Evolutionary conservation across 257 asterid species (phyloP).

Genomic region (Solanum stenotomum): DNA sequence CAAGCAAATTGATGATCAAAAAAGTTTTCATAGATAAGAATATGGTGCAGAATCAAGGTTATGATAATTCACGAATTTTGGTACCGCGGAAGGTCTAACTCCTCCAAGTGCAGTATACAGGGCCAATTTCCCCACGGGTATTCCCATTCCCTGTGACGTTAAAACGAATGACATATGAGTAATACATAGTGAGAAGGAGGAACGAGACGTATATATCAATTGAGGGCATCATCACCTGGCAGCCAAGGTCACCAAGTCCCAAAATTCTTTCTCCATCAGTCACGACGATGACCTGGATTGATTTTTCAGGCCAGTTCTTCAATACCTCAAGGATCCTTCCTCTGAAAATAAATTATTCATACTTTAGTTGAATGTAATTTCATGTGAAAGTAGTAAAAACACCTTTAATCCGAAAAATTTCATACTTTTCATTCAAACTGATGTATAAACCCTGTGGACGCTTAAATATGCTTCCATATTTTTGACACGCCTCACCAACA

Average conservation of each 20-base stretch:
- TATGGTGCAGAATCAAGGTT: background rate
- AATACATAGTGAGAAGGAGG: background rate
- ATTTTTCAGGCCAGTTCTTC: slow-evolving; percentile 67
- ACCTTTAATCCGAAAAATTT: background rate
- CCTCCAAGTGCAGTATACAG: slow-evolving; percentile 29
- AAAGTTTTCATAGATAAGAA: background rate
- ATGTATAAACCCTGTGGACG: slow-evolving; percentile 73
- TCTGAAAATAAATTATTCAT: slow-evolving; percentile 22
- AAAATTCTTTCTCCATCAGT: slow-evolving; percentile 70
- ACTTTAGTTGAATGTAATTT: background rate
- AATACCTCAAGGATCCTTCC: slow-evolving; percentile 61
- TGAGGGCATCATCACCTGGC: slow-evolving; percentile 33
- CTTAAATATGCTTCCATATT: slow-evolving; percentile 60
- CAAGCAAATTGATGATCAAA: background rate
- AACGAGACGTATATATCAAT: background rate
- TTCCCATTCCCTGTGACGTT: slow-evolving; percentile 22
- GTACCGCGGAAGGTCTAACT: slow-evolving; percentile 37
- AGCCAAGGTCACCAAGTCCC: slow-evolving; percentile 74
- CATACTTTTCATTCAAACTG: slow-evolving; percentile 62
- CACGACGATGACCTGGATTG: slow-evolving; percentile 59
- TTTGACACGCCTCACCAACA: slow-evolving; percentile 77
- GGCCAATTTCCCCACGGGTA: slow-evolving; percentile 22
- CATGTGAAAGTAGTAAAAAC: background rate
- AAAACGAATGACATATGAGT: background rate
- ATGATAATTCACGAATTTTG: background rate